Evolutionary conservation across 2,329 filamentous ascomycete species (phyloP), one percentile per base, ranked within the genome.

Genomic region (Endothia cerciana): DNA sequence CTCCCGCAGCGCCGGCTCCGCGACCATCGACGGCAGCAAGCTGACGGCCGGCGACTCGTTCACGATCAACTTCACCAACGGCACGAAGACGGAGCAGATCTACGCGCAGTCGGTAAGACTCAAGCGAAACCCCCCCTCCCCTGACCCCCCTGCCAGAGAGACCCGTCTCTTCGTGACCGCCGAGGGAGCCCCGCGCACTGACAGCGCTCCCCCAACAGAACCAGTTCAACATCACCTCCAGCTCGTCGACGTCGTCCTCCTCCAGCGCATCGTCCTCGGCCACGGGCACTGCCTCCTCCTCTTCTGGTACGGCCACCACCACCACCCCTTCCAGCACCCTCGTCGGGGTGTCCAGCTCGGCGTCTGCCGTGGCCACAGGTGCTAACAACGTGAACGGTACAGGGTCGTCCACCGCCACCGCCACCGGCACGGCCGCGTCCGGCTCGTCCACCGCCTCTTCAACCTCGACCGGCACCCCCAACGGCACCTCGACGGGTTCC

Each of bases 71-170:
- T 62, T 65, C 55, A 68, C 62, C 59, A 65, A 67, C 65, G 66
- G 65, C 36, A 65, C 65, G 45, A 61, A 69, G 60, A 68, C 60
- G 53, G 67, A 67, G 67, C 66, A 68, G 64, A 61, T 68, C 53
- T 68, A 68, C 45, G 66, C 66, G 17, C 66, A 68, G 66, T 68
- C 66, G 64, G 66, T 68, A 45, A 68, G 66, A 30, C 8, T n/a
- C 19, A 28, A 25, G 22, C 22, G n/a, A 1, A n/a, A 10, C n/a
- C 10, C 4, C 1, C 11, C 10, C 19, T 33, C 25, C 22, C 11
- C 10, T 6, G 3, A 10, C 13, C 13, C 17, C 2, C 4, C 4
- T n/a, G 13, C n/a, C n/a, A n/a, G n/a, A n/a, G n/a, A n/a, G n/a
- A n/a, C n/a, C n/a, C n/a, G n/a, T n/a, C 33, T 10, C 30, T 13